Base-by-base conservation (phyloP, 768 basidiomycete species). In the Trametes punicea region DNA sequence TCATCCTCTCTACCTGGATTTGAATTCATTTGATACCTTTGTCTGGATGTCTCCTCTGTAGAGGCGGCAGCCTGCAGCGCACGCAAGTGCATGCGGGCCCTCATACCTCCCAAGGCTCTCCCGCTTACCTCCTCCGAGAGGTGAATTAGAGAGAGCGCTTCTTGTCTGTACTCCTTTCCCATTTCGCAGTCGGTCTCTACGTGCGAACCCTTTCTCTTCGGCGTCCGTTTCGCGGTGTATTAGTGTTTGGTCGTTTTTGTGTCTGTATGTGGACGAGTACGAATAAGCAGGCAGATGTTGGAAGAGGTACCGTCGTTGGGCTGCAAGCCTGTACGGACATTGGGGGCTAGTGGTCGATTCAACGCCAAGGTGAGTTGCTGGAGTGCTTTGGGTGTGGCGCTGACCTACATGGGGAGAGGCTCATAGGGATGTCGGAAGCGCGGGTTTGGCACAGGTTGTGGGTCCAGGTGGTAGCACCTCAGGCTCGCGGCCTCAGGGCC, bases 141-240 rank as follows among this genome's bases (percentile, higher is more conserved):
- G 23, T 8, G 29, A 3, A 16, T n/a, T 18, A 27, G 39, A 4
- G 51, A 13, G 11, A 36, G 16, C n/a, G 30, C 51, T 53, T 53
- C 51, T 18, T 36, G 51, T 53, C 44, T 53, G 51, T 53, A 53
- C 31, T 45, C 45, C n/a, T 16, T 26, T 10, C 10, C 23, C 18
- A 21, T 15, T 18, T 51, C 50, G 39, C 38, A 29, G 27, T 33
- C 51, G 42, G 51, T 53, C 51, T 44, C 41, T 45, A 53, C 51
- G 41, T 53, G 51, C 23, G 42, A 27, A 30, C 27, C 13, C 27
- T 8, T 31, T 40, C 27, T n/a, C 18, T 3, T 29, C 34, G 13
- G 13, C 34, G 26, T 40, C 13, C 29, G 18, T 25, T 29, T 40
- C 39, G 38, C 36, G 16, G 41, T 21, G 49, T 41, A 16, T 25